These are phyloP conservation scores for Eucalyptus shirleyi DNA, from an alignment of 345 rosid species.

Conservation along the genomic window DNA sequence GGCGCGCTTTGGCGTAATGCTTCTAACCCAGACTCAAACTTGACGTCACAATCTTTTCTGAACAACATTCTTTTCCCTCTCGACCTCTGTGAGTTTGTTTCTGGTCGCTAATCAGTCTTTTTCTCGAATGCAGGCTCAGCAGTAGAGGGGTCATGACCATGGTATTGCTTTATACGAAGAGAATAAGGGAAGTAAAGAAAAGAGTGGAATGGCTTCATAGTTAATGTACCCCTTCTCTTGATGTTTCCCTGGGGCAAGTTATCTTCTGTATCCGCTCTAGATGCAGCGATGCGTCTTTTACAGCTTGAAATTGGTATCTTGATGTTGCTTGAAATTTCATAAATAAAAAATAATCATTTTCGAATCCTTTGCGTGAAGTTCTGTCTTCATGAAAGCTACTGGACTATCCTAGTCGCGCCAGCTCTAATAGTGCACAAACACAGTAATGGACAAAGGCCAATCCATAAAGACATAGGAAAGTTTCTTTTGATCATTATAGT, in stretches of 20 bases:
- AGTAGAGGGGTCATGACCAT: not conserved
- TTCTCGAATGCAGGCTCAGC: not conserved
- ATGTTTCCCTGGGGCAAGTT: no score
- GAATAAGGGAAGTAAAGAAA: not conserved
- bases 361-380: not conserved
- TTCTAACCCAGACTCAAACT: not conserved
- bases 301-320: not conserved
- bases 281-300: not conserved
- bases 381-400: not conserved
- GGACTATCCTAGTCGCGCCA: not conserved
- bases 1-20: conserved; percentile 27
- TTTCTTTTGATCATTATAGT: no score
- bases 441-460: not conserved
- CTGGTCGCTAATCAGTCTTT: not conserved
- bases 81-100: not conserved
- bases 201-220: not conserved
- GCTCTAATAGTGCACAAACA: no score
- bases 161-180: not conserved
- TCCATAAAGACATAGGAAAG: not conserved
- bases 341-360: no score
- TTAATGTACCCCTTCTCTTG: not conserved
- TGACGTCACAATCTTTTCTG: not conserved
- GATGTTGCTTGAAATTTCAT: not conserved
- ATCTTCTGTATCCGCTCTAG: not conserved
- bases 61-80: not conserved